phyloP scores from a whole-genome alignment of 306 rosid species.

The Lagenaria siceraria region DNA sequence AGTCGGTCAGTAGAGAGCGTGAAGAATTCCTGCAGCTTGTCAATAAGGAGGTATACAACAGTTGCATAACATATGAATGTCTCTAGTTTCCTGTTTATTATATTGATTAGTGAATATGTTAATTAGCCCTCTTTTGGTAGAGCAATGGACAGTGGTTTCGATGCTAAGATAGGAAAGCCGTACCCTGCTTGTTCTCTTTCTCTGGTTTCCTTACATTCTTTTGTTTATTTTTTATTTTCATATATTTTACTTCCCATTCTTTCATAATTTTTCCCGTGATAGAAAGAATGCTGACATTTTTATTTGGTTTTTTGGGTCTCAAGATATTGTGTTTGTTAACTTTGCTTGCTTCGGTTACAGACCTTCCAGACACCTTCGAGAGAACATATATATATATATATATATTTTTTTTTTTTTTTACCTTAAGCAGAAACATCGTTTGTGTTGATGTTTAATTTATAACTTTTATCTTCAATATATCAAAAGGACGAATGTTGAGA shows the following conservation, averaged over 20 bases:
- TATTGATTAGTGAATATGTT: background rate
- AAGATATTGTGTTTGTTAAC: background rate
- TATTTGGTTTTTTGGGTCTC: background rate
- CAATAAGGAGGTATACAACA: conserved; percentile 61
- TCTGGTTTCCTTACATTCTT: background rate
- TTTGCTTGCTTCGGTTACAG: background rate
- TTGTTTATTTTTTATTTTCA: background rate
- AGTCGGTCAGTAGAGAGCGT: conserved; percentile 92
- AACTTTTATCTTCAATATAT: background rate
- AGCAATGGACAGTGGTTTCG: background rate
- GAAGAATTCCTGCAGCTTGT: conserved; percentile 89
- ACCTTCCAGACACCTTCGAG: background rate
- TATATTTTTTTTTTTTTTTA: too few relatives aligned
- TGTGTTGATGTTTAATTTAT: background rate
- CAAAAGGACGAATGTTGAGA: background rate
- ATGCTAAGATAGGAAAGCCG: background rate
- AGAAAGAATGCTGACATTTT: background rate
- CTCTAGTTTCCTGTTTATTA: background rate
- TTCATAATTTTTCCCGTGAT: background rate
- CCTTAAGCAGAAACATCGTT: background rate
- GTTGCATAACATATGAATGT: background rate
- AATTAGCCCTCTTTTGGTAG: background rate
- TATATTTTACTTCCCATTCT: background rate
- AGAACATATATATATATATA: too few relatives aligned
- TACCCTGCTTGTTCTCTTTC: background rate